Conservation (phyloP, 2,329 filamentous ascomycete genomes). For the Camillea tinctor region DNA sequence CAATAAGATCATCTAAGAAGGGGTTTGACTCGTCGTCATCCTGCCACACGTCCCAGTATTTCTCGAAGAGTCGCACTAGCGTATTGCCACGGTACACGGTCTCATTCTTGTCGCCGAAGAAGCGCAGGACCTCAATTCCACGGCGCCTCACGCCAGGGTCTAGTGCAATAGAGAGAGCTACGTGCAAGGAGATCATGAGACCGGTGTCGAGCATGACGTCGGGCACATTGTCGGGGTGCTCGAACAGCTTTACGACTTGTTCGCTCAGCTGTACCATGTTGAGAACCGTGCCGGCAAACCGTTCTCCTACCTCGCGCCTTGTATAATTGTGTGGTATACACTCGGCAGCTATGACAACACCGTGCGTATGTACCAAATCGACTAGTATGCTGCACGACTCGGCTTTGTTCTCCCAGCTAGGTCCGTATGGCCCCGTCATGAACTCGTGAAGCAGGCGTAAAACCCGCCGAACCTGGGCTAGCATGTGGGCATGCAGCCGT, state of each 20-base stretch:
- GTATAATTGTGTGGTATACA: constrained; percentile 6
- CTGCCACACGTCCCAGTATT: background rate
- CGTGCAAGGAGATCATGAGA: constrained; percentile 1
- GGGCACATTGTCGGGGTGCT: background rate
- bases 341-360: background rate
- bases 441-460: background rate
- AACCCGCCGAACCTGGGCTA: constrained; percentile 2
- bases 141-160: background rate
- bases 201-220: constrained; percentile 7
- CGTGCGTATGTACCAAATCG: constrained; percentile 2
- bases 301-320: background rate
- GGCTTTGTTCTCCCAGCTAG: background rate
- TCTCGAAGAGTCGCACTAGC: constrained; percentile 1
- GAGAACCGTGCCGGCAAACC: background rate
- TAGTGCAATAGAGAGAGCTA: background rate
- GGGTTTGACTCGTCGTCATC: background rate
- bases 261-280: background rate
- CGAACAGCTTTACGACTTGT: background rate
- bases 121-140: constrained; percentile 1
- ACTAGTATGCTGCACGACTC: constrained; percentile 1
- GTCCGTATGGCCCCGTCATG: background rate
- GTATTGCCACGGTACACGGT: constrained; percentile 3
- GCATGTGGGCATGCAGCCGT: background rate
- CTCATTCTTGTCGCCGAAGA: constrained; percentile 2
- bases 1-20: constrained; percentile 1